phyloP scores from a whole-genome alignment of 2,329 filamentous ascomycete genomes.

The Dothideomycetes sp. region DNA sequence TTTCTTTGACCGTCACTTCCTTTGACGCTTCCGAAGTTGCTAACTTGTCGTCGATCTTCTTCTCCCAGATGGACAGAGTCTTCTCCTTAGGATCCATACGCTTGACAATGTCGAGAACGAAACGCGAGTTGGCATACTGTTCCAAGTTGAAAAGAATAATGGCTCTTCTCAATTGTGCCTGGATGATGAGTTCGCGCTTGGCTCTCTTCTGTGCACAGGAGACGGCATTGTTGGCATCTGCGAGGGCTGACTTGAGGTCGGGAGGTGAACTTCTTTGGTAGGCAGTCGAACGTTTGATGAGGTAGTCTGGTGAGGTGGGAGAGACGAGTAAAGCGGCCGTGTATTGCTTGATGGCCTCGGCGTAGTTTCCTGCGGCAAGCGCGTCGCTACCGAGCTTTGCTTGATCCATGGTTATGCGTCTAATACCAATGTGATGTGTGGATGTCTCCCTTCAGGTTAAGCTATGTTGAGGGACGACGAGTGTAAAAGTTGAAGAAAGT shows the following conservation, averaged over 20 bases:
- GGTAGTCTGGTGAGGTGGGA: conserved; percentile 64
- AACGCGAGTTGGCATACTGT: conserved; percentile 64
- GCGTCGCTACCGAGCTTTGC: conserved; percentile 31
- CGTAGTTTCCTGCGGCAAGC: conserved; percentile 54
- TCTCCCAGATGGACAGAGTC: conserved; percentile 48
- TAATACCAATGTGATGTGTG: not conserved
- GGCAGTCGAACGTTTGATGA: conserved; percentile 72
- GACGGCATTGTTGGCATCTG: conserved; percentile 42
- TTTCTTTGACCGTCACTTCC: conserved; percentile 40
- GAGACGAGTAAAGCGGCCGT: conserved; percentile 54
- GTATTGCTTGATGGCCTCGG: conserved; percentile 58
- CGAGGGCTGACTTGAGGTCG: conserved; percentile 36
- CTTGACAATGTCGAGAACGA: conserved; percentile 53
- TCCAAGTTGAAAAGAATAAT: conserved; percentile 63
- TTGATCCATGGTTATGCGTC: conserved; percentile 14
- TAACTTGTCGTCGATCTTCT: conserved; percentile 46
- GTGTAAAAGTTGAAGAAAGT: not conserved
- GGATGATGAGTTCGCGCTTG: conserved; percentile 64
- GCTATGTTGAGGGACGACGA: not conserved
- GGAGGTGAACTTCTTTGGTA: conserved; percentile 54
- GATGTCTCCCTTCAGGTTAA: not conserved
- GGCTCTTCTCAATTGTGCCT: conserved; percentile 73
- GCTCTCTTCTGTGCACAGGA: conserved; percentile 62
- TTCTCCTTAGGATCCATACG: conserved; percentile 46
- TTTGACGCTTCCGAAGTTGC: conserved; percentile 40